Base-by-base conservation (phyloP, 805 yeast genomes). In the Candida andamanensis region DNA sequence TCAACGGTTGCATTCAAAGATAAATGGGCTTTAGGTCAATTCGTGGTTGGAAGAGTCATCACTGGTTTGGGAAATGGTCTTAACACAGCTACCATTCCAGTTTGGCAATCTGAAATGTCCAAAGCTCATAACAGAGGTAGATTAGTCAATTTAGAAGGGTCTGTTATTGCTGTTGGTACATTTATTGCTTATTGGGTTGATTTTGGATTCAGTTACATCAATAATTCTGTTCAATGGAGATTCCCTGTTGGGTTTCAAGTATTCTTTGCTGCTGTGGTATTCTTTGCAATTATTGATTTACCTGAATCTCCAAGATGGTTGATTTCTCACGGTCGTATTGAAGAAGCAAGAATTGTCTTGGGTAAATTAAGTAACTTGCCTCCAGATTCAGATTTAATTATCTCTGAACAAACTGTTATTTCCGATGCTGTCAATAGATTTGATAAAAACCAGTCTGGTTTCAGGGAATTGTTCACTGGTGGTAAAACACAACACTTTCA, bases 111-210 rank as follows among this genome's bases (percentile, higher is more conserved):
- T 3, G 69, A 58, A 48, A 58, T 60, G 62, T 63, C 71, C 21
- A 54, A 56, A 43, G 68, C 63, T 28, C 63, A 55, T 45, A 58
- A 52, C 43, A 56, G 64, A 54, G 67, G 60, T 40, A 45, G 50
- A 41, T 55, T 60, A 39, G 63, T 55, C 45, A 59, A 36, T 42
- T 58, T 52, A 57, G 70, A 37, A 63, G 69, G 59, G 56, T 60
- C 89, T 5, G 61, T 72, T 29, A 67, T 76, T 23, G 80, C 89
- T 33, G 76, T 76, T 32, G 82, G 85, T 41, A 67, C 86, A 16
- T 68, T 80, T 47, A 65, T 81, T 49, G 85, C 89, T 13, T 80
- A 66, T 4, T 74, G 80, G 67, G 72, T 82, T 49, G 73, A 71
- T 49, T 54, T 65, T 29, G 83, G 78, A 20, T 80, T 81, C 56